These are phyloP conservation scores for Jatropha podagrica DNA, from an alignment of 441 rosid genomes.

Conservation along the genomic window DNA sequence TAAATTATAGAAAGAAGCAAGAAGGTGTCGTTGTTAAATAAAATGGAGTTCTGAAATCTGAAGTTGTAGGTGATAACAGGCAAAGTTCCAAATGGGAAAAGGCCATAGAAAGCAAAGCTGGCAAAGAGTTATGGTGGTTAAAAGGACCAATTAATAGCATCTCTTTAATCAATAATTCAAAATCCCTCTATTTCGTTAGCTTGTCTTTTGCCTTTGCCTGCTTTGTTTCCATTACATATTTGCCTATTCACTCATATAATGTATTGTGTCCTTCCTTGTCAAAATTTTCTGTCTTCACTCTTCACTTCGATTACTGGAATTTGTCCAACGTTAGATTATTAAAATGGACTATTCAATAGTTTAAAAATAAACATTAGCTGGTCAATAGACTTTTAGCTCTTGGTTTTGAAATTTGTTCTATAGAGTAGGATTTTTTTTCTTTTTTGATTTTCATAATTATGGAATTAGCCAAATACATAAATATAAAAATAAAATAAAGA, in stretches of 20 bases:
- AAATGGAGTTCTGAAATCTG: not conserved
- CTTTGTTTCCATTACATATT: not conserved
- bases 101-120: conserved; percentile 2
- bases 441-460: too few species aligned
- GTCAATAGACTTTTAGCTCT: too few species aligned
- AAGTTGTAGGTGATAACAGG: not conserved
- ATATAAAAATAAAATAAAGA: too few species aligned
- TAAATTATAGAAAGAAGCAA: too few species aligned
- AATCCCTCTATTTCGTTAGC: not conserved
- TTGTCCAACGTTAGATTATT: not conserved
- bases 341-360: too few species aligned
- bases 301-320: not conserved
- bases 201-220: not conserved
- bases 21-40: not conserved
- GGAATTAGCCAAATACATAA: too few species aligned
- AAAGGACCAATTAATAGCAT: conserved; percentile 14
- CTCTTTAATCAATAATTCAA: not conserved
- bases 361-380: too few species aligned
- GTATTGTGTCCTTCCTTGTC: not conserved
- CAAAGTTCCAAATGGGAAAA: conserved; percentile 14
- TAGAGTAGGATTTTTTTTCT: too few species aligned
- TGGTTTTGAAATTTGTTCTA: too few species aligned
- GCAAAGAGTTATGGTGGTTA: not conserved
- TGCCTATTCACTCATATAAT: not conserved
- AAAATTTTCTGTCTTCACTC: not conserved